Evolutionary conservation across 768 basidiomycete species (phyloP), one percentile per base, ranked within the genome.

Genomic region (Mrakia gelida): DNA sequence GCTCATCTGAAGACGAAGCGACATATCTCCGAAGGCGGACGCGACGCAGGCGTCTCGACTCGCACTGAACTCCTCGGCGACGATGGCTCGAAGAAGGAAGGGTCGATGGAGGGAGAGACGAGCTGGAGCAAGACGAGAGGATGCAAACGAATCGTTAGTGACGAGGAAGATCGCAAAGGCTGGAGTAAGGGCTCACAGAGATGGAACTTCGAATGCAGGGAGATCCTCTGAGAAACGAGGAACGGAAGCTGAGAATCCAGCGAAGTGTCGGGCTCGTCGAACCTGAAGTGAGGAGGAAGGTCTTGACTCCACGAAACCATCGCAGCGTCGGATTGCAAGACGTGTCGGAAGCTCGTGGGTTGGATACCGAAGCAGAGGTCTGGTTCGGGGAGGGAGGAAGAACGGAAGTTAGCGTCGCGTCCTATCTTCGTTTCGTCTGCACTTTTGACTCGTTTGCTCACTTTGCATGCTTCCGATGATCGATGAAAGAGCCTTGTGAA

Each of bases 41-140:
- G 43, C 38, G 15, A 82, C 43, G 49, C 79, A 79, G 54, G 80
- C 81, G 38, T 80, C 76, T 34, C 79, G 68, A 21, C 77, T 79
- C 6, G 52, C 59, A 21, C 30, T 23, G 10, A 28, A 49, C 23
- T 61, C 75, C 3, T 75, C 71, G 13, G 10, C 62, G 56, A 72
- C 71, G n/a, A 81, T 68, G 0, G 79, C 73, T 70, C 77, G 79
- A 7, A 81, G 72, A 28, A 82, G 75, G 59, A 79, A 81, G 28
- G 81, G 81, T 13, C 80, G 76, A 67, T 82, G 81, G 23, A 82
- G 75, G 10, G 79, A 72, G 62, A 82, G 79, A 32, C 80, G 77
- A 21, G 81, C 49, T 52, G 18, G 49, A 52, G 2, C 9, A 49
- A 15, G 15, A 49, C 8, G 45, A 49, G 15, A 9, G 45, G 15